Percentiles rank a stretch among this genome's conserved stretches.
Conservation (phyloP, 495 filamentous ascomycete species). For the Neurospora sp. region DNA sequence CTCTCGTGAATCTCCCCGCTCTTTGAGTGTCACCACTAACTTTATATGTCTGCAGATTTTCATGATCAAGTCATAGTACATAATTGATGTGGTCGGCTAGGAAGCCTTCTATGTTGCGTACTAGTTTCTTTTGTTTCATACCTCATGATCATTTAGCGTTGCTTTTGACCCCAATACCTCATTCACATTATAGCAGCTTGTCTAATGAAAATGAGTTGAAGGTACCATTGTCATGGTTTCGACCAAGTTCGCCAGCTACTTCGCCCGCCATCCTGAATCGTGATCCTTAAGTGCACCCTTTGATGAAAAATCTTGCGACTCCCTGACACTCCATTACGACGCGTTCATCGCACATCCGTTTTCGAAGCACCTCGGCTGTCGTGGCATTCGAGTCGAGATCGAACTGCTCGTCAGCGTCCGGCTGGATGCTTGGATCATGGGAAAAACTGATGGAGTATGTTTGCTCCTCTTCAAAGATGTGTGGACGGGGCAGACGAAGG, state of each 20-base stretch:
- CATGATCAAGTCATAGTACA: constrained; percentile 50
- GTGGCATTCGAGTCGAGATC: background rate
- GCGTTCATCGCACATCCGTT: background rate
- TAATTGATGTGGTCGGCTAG: background rate
- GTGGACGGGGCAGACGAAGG: background rate
- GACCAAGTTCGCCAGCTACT: background rate
- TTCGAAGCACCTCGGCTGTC: background rate
- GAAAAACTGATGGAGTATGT: background rate
- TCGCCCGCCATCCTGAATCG: background rate
- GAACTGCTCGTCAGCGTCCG: background rate
- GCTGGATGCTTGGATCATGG: background rate
- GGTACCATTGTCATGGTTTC: background rate
- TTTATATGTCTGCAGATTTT: constrained; percentile 48
- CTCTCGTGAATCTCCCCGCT: background rate
- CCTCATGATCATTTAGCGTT: background rate
- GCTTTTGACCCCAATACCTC: background rate
- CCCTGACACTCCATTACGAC: background rate
- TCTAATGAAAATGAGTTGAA: background rate
- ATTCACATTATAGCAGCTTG: background rate
- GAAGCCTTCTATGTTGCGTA: background rate
- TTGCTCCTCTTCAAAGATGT: background rate
- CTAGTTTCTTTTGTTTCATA: background rate
- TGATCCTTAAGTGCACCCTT: background rate
- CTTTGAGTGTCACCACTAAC: background rate
- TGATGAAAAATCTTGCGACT: background rate